Evolutionary conservation across 1,284 basidiomycete genomes (phyloP).

Genomic region (Rhodotorula mucilaginosa): DNA sequence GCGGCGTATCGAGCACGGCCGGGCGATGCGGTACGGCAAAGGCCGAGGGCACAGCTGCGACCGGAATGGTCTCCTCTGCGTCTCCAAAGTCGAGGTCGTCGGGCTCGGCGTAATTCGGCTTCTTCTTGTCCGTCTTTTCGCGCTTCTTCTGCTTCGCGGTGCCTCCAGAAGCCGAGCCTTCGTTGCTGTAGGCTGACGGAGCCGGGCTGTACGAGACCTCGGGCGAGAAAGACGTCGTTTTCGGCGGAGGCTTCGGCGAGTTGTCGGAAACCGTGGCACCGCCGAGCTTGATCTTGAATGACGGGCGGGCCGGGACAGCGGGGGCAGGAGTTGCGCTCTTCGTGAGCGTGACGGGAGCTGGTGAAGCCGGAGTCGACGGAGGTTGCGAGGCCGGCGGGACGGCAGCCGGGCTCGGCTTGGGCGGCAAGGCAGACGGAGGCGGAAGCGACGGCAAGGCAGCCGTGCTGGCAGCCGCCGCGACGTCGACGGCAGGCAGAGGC

Average conservation of each 20-base stretch:
- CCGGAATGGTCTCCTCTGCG: constrained; percentile 2
- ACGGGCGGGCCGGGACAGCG: constrained; percentile 3
- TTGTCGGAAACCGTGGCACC: constrained; percentile 7
- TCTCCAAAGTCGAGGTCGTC: constrained; percentile 27
- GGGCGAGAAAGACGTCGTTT: constrained; percentile 18
- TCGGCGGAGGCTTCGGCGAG: constrained; percentile 3
- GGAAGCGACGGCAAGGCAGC: constrained; percentile 7
- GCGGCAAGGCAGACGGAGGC: not conserved
- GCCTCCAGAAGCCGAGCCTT: constrained; percentile 4
- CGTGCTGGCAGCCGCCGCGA: not conserved
- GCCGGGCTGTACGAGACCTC: constrained; percentile 15
- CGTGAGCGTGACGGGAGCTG: not conserved
- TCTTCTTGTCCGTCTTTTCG: constrained; percentile 23
- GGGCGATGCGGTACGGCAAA: constrained; percentile 57
- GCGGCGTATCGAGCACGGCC: constrained; percentile 52
- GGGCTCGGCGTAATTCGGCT: constrained; percentile 35
- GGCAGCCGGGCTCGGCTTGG: not conserved
- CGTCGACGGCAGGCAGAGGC: not conserved
- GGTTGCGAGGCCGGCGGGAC: not conserved
- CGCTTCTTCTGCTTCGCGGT: constrained; percentile 24
- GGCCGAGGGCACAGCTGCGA: not conserved
- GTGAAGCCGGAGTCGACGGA: not conserved
- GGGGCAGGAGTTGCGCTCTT: constrained; percentile 4
- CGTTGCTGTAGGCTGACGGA: constrained; percentile 3
- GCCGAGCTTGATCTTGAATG: constrained; percentile 39